Conservation (phyloP, 2,329 filamentous ascomycete species). For the Cyphellophora attinorum region DNA sequence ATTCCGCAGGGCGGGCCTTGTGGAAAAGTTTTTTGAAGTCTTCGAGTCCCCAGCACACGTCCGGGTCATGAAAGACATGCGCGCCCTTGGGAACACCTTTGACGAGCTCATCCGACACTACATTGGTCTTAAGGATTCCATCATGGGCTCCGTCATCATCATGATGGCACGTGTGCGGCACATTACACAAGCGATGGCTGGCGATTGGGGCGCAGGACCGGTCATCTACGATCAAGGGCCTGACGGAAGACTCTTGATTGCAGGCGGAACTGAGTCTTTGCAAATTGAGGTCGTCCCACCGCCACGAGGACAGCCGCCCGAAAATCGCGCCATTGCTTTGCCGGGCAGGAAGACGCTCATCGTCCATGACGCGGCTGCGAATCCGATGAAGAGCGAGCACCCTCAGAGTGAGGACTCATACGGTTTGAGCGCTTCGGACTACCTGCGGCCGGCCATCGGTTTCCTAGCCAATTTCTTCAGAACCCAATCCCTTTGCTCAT, state of each 20-base stretch:
- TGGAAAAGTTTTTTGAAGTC: conserved; percentile 88
- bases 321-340: conserved; percentile 13
- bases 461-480: conserved; percentile 72
- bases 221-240: conserved; percentile 61
- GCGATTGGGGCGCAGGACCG: conserved; percentile 61
- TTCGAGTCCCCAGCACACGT: conserved; percentile 90
- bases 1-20: conserved; percentile 70
- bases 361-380: conserved; percentile 6
- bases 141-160: conserved; percentile 75
- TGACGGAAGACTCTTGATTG: conserved; percentile 49
- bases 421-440: conserved; percentile 52
- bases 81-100: conserved; percentile 70
- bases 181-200: conserved; percentile 62
- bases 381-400: conserved; percentile 27
- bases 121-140: conserved; percentile 67
- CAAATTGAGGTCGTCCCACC: conserved; percentile 13
- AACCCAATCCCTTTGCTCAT: conserved; percentile 61
- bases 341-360: conserved; percentile 28
- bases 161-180: conserved; percentile 78
- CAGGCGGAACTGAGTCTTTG: conserved; percentile 37
- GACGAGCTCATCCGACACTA: conserved; percentile 94
- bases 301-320: neutral
- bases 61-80: conserved; percentile 72
- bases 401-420: conserved; percentile 41
- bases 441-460: conserved; percentile 63